Evolutionary conservation across 1,284 basidiomycete genomes (phyloP), one percentile per base, ranked within the genome.

Genomic region (Dichomitus squalens): DNA sequence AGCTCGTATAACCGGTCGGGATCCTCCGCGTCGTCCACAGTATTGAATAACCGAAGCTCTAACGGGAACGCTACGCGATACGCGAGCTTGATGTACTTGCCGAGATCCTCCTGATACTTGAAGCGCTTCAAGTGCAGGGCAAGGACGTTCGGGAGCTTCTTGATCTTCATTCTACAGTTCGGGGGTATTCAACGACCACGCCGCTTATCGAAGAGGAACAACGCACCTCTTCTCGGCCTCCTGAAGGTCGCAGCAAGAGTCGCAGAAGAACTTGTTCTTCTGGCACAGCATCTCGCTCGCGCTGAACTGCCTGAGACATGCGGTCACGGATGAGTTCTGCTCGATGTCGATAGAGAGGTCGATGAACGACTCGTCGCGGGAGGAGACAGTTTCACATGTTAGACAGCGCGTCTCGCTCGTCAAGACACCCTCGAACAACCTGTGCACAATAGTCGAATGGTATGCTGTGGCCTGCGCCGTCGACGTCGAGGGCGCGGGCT

Each of bases 341-440:
- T 98, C 95, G 64, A 99, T 98, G 73, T 99, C 96, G 73, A 99
- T 95, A 7, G 95, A 98, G 23, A 99, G 80, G 76, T 99, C 97
- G 53, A 99, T 83, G 75, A 99, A 99, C 8, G 88, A 87, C 73
- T 99, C 96, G 71, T 98, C 96, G 34, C 97, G 88, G 16, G 93
- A 92, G 2, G 96, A 97, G n/a, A 96, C 88, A 46, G 92, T 96
- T 76, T 99, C 96, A 81, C 96, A 99, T 14, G 95, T 96, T 59
- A 99, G 79, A 74, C 96, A 99, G 29, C 95, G 85, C 18, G 96
- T 99, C 79, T 99, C 97, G 74, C 95, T 98, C 14, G 96, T 98
- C 59, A 98, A 75, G 2, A 88, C 81, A 25, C 97, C 96, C 72
- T 98, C 93, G 67, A 98, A 99, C 44, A 98, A 83, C 52, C 85